Percentiles rank a stretch among this genome's conserved stretches.
Evolutionary conservation across 148 eudicot species (phyloP).

Genomic region (Chenopodium suecicum): DNA sequence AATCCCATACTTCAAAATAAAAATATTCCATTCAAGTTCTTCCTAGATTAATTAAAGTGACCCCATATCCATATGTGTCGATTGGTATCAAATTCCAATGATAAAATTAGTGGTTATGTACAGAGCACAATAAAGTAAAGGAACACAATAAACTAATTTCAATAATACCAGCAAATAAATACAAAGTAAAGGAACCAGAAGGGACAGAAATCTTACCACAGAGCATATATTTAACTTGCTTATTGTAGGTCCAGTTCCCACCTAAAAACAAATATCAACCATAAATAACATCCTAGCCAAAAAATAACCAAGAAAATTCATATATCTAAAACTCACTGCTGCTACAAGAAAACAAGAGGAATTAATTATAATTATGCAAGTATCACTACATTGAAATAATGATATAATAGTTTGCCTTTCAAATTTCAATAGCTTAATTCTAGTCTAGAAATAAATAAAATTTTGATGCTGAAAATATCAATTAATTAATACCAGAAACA

Average conservation of each 20-base stretch:
- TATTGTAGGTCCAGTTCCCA: conserved; percentile 48
- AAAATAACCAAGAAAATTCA: neutral
- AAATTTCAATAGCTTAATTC: neutral
- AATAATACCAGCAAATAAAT: too few relatives aligned
- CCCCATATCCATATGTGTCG: too few relatives aligned
- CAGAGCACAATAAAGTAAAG: neutral
- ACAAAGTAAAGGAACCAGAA: conserved; percentile 1
- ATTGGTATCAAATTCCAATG: too few relatives aligned
- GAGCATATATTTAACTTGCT: conserved; percentile 49
- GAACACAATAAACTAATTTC: neutral
- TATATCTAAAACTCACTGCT: neutral
- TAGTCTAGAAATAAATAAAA: too few relatives aligned
- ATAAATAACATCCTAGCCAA: neutral
- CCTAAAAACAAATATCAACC: conserved; percentile 42
- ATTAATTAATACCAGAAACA: too few relatives aligned
- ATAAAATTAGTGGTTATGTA: neutral
- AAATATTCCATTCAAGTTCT: too few relatives aligned
- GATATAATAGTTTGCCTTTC: neutral
- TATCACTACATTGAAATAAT: neutral
- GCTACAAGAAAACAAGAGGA: neutral
- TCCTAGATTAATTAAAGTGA: too few relatives aligned
- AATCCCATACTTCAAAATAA: too few relatives aligned
- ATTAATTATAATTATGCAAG: neutral
- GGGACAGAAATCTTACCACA: conserved; percentile 51
- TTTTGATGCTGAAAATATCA: too few relatives aligned